Percentiles rank a stretch among this genome's conserved stretches.
phyloP scores from a whole-genome alignment of 306 rosid genomes.

The Sindora glabra region DNA sequence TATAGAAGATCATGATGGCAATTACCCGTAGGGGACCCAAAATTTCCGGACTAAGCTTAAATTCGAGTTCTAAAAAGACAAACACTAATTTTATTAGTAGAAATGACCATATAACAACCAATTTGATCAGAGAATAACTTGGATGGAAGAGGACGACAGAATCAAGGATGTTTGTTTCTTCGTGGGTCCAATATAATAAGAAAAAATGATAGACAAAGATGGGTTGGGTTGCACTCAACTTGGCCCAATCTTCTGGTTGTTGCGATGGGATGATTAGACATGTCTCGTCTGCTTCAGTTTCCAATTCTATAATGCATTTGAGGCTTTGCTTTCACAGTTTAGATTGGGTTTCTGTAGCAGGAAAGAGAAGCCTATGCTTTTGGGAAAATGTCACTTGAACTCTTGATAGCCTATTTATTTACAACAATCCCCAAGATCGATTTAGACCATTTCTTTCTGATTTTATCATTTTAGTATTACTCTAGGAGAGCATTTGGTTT shows the following conservation, averaged over 20 bases:
- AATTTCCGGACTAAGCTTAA: conserved; percentile 15
- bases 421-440: too few species aligned
- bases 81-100: conserved; percentile 28
- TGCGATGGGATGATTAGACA: conserved; percentile 37
- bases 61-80: conserved; percentile 34
- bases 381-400: too few species aligned
- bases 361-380: background rate
- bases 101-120: conserved; percentile 35
- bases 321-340: conserved; percentile 2
- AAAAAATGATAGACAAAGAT: conserved; percentile 20
- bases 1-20: conserved; percentile 4
- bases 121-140: conserved; percentile 20
- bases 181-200: conserved; percentile 28
- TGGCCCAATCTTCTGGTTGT: conserved; percentile 26
- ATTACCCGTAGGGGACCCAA: conserved; percentile 36
- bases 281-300: conserved; percentile 25
- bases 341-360: background rate
- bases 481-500: too few species aligned
- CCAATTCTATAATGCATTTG: conserved; percentile 8
- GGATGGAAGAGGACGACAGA: conserved; percentile 31
- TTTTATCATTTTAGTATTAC: too few species aligned
- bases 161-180: conserved; percentile 24
- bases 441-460: too few species aligned
- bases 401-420: too few species aligned
- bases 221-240: conserved; percentile 32